Evolutionary conservation across 305 asterid species (phyloP), one percentile per base, ranked within the genome.

Genomic region (Fraxinus sp.): DNA sequence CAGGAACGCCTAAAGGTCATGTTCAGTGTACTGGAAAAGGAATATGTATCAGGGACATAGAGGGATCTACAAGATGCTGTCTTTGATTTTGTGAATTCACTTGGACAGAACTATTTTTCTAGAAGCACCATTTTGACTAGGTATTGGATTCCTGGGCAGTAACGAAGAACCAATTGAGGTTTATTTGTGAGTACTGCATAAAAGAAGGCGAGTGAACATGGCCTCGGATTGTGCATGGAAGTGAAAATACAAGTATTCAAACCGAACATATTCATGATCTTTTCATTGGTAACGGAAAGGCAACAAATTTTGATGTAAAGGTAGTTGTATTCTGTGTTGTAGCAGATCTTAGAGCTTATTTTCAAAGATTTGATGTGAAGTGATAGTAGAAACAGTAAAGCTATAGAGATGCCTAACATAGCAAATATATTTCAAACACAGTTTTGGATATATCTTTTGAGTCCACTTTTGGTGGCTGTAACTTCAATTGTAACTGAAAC

Each of bases 21-120:
- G 95, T 90, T 91, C 85, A 90, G 97, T 28, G 91, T 84, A 52
- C 83, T 96, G 79, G 98, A 96, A 89, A 94, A 96, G 88, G 98
- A 96, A 89, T 96, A 90, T 71, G 92, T 93, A 71, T 90, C 97
- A 0, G 90, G 90, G 74, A 81, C 84, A 6, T 91, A 88, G 87
- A 84, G 46, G 78, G 52, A 44, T 49, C 33, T 33, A 24, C 71
- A 2, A 7, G 35, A 18, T 8, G 70, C 20, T 14, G 62, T 49
- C 62, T 49, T 49, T 1, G 59, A 49, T 49, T 49, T 28, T 30
- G 44, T 16, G 55, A 78, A 72, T 30, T 0, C 52, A 24, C 44
- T 24, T 37, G 28, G 72, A 68, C 36, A 64, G 75, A 78, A 62
- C 2, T 26, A n/a, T 13, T 18, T 79, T 32, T 10, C 70, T 59